Evolutionary conservation across 345 rosid species (phyloP), one percentile per base, ranked within the genome.

Genomic region (Bretschneidera sinensis): DNA sequence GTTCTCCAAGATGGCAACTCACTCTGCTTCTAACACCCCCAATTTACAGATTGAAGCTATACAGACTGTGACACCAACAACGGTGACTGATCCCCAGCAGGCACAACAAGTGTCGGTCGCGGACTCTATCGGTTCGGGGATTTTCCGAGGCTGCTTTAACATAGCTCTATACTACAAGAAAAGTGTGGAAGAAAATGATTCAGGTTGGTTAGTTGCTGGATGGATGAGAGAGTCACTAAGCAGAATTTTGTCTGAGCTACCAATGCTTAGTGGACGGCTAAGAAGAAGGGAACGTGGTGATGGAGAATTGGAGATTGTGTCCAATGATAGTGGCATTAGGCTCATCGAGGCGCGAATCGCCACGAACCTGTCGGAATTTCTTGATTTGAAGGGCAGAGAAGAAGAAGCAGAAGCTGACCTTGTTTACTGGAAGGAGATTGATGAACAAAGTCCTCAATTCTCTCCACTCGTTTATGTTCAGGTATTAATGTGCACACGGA

Each of bases 181-280:
- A 24, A 66, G 19, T 21, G 49, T 6, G 65, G 85, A 74, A 51
- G 54, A 58, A 8, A 62, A 67, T 21, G 85, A 70, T 54, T 79
- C 86, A 9, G 94, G 89, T 0, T 79, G 92, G 91, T 17, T 63
- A 13, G 74, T 62, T 6, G 85, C 95, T 1, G 89, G 96, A 9
- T 87, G 90, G 91, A 78, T 87, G 4, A 89, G 72, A 76, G 92
- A 85, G 66, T 86, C 98, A 2, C 75, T 92, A 9, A 80, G 77
- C 2, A 76, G 68, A 60, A 92, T 79, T 14, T 60, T 88, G 52
- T 21, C 43, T 17, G 87, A 85, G 75, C 78, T 79, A 56, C 89
- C 98, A 0, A 19, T 85, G 73, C 69, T 83, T 8, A 14, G 79
- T 1, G 98, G 98, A 2, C 70, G 98, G 14, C 68, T 92, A 4